Conservation (phyloP, 257 asterid species). For the Plectranthus barbatus region DNA sequence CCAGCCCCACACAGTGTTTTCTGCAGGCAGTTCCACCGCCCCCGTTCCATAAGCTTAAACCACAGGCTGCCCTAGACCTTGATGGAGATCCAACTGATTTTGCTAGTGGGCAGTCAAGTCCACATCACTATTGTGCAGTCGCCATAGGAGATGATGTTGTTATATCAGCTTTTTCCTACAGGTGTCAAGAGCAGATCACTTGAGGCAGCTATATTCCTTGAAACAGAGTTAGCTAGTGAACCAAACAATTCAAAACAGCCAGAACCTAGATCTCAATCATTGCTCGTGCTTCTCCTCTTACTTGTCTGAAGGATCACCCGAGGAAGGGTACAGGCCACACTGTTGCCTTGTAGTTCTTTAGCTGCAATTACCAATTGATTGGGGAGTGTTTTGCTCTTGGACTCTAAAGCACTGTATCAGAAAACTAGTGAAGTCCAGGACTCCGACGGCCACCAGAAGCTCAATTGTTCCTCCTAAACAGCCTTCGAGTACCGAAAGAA, state of each 20-base stretch:
- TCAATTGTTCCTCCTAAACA: no score
- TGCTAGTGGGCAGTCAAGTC: constrained; percentile 95
- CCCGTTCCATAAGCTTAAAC: no score
- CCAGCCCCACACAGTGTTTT: no score
- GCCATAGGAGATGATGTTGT: constrained; percentile 86
- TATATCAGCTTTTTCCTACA: constrained; percentile 85
- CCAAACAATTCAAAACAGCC: constrained; percentile 39
- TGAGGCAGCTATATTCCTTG: constrained; percentile 87
- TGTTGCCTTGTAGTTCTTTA: constrained; percentile 92
- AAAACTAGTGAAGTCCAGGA: no score
- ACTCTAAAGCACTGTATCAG: constrained; percentile 47
- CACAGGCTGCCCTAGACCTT: no score
- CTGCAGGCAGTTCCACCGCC: no score
- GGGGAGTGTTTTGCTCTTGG: constrained; percentile 91
- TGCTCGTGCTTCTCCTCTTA: constrained; percentile 80
- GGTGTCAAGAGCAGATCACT: constrained; percentile 81
- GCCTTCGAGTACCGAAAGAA: no score
- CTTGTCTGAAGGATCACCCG: constrained; percentile 90
- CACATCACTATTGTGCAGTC: constrained; percentile 79
- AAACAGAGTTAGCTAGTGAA: constrained; percentile 88
- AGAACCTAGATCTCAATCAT: constrained; percentile 69
- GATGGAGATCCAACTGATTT: constrained; percentile 91
- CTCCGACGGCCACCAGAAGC: no score
- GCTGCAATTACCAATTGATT: constrained; percentile 98
- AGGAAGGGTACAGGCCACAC: constrained; percentile 89